Evolutionary conservation across 208 protist genomes (phyloP), one percentile per base, ranked within the genome.

Genomic region (Leptomonas pyrrhocoris): DNA sequence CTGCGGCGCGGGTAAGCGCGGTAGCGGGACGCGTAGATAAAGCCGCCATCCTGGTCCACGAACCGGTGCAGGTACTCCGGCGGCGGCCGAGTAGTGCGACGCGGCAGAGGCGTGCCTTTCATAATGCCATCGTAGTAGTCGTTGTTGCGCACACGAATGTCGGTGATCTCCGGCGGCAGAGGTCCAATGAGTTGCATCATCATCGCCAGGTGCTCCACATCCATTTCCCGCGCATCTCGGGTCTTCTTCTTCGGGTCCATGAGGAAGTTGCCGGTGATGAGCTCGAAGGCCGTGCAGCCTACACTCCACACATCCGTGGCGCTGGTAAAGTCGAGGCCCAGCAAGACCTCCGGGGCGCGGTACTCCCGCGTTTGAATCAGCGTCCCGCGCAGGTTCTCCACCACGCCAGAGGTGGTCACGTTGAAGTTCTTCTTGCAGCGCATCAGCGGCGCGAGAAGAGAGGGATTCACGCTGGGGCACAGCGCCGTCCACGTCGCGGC

Each of bases 291-390:
- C 69, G 96, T 88, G 74, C 94, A 98, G 25, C 94, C 96, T 8
- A 98, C 78, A 67, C 84, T 90, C 94, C 94, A 98, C 28, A 98
- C 74, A 66, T 98, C 96, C 16, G 83, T 91, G 31, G 84, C 85
- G 56, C 83, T 84, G 53, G 92, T 97, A 78, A 94, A 97, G 64
- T 95, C 83, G 11, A 90, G 56, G 9, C 94, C 94, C 21, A 97
- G 80, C 23, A 98, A 61, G 34, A 97, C 89, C 73, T 98, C 94
- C 19, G 94, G 94, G 8, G 88, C 88, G 25, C 94, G 81, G 81
- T 98, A 98, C 76, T 98, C 91, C 16, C 93, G 80, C 4, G 94
- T 98, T 75, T 98, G 94, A 56, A 98, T 97, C 36, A 90, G 78
- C 6, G 80, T 83, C 6, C 92, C 92, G 46, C 72, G 61, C 27